A percentile compares a stretch with the other conserved stretches of the same genome.
Conservation (phyloP, 768 basidiomycete genomes). For the Suillus fuscotomentosus region DNA sequence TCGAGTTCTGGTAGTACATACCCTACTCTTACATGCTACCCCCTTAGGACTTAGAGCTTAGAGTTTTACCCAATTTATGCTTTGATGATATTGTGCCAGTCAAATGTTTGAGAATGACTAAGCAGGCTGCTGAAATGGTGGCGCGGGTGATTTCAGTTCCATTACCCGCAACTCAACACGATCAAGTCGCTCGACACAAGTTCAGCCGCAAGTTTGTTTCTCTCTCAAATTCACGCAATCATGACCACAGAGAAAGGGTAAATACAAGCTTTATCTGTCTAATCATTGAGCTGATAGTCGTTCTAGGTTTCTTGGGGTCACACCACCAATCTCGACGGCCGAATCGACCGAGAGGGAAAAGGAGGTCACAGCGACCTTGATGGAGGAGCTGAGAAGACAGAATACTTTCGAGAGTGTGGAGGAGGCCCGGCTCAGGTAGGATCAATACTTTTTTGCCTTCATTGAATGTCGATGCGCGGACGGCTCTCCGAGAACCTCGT, state of each 20-base stretch:
- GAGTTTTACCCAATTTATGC: background rate
- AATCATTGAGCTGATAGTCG: slow-evolving; percentile 7
- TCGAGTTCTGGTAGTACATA: background rate
- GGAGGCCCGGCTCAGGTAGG: slow-evolving; percentile 82
- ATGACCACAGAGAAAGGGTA: slow-evolving; percentile 47
- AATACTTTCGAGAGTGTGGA: slow-evolving; percentile 89
- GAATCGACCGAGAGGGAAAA: slow-evolving; percentile 79
- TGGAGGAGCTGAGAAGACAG: slow-evolving; percentile 86
- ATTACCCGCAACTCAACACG: slow-evolving; percentile 3
- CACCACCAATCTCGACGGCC: slow-evolving; percentile 76
- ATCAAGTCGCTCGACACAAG: slow-evolving; percentile 11
- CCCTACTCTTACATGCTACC: background rate
- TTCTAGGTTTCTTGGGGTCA: slow-evolving; percentile 74
- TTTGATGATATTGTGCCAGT: background rate
- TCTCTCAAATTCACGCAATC: slow-evolving; percentile 3
- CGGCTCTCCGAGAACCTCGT: background rate
- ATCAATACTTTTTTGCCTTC: slow-evolving; percentile 15
- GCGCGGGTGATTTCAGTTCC: background rate
- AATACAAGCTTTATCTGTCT: slow-evolving; percentile 13
- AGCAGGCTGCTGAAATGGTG: slow-evolving; percentile 1
- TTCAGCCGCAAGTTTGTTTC: slow-evolving; percentile 6
- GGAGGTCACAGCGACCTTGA: slow-evolving; percentile 79
- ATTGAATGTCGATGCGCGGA: background rate
- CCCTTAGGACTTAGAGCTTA: background rate
- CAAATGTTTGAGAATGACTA: background rate